Conservation (phyloP, 2,329 filamentous ascomycete genomes). For the Diaporthe caulivora region DNA sequence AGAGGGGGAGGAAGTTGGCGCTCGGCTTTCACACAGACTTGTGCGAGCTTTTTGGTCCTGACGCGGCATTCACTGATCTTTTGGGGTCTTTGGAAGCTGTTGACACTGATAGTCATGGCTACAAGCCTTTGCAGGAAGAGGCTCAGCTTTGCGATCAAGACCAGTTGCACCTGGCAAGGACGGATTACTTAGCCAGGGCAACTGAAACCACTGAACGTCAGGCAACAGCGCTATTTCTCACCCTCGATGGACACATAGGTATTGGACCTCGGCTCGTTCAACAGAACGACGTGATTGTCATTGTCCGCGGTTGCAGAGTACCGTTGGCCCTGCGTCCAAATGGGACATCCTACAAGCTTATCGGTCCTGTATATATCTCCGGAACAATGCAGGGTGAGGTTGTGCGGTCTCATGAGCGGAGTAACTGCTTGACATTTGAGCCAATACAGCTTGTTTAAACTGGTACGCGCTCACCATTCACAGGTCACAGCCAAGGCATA, state of each 20-base stretch:
- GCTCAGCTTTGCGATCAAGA: background rate
- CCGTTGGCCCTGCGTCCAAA: background rate
- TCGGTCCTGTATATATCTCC: background rate
- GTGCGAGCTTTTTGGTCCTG: background rate
- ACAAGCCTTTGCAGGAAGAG: background rate
- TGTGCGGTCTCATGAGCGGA: background rate
- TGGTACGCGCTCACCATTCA: too few species aligned
- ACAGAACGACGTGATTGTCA: background rate
- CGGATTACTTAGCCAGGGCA: background rate
- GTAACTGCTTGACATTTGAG: background rate
- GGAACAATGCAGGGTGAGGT: constrained; percentile 9
- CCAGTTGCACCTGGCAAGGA: background rate
- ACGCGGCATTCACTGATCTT: background rate
- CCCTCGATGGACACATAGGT: background rate
- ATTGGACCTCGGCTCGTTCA: background rate
- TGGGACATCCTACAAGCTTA: background rate
- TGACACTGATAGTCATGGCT: background rate
- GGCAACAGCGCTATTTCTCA: background rate
- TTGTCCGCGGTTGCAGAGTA: background rate
- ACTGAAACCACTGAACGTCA: background rate
- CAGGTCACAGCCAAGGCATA: too few species aligned
- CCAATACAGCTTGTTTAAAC: background rate
- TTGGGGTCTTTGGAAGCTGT: background rate
- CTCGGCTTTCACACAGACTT: background rate
- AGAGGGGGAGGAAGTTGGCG: background rate